Base-by-base conservation (phyloP, 1,139 yeast species). In the Taphrina deformans region DNA sequence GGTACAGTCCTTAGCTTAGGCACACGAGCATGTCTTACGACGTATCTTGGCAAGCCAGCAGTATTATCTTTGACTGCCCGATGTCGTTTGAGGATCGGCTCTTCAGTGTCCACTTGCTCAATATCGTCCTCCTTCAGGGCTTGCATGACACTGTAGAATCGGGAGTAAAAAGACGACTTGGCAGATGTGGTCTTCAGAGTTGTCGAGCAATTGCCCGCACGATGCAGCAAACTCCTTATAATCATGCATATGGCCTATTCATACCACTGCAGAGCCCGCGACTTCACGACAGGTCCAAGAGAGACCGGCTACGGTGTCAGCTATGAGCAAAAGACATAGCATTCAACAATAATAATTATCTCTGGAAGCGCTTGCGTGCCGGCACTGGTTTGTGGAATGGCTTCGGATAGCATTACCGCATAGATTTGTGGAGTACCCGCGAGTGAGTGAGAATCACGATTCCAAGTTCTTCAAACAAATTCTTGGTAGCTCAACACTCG, bases 131-230 rank as follows among this genome's bases (percentile, higher is more conserved):
- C 58, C 18, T 38, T 50, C 63, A 59, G 48, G 29, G 63, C 56
- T 14, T 31, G 51, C 63, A 59, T 48, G 50, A 59, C 63, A 26
- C 63, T 50, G 56, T 59, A 59, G 51, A 59, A 59, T 7, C 63
- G 55, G 14, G 48, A n/a, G 29, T 48, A 59, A 21, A 59, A 59
- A 7, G 58, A 9, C 12, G 45, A 10, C 23, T 24, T 51, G 6
- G n/a, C 26, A 31, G 27, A 4, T n/a, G 14, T 51, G 10, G 55
- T 27, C 18, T 16, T 33, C n/a, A 10, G 10, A 5, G n/a, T 9
- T 16, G 55, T 31, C 41, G 41, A 29, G 41, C 18, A n/a, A 38
- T 1, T 38, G 41, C 41, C 55, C 48, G 58, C 31, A 31, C 58
- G 38, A 21, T 31, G 45, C 45, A 24, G 35, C 16, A 53, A 14